Conservation (phyloP, 306 rosid genomes). For the Crataegus laevigata region DNA sequence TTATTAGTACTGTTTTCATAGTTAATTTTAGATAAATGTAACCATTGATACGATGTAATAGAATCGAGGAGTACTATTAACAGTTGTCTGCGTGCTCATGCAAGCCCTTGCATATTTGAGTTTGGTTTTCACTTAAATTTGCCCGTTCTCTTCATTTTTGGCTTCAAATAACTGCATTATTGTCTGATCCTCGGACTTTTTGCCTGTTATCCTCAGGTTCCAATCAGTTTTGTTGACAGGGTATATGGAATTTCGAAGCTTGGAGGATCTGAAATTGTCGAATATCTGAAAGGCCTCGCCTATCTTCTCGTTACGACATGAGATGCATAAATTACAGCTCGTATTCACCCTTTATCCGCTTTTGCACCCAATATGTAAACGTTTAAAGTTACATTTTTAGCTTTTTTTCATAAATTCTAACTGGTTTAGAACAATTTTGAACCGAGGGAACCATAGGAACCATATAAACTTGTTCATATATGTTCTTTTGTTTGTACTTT, state of each 20-base stretch:
- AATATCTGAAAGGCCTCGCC: constrained; percentile 80
- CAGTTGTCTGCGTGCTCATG: background rate
- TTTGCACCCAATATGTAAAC: background rate
- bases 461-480: too few species aligned
- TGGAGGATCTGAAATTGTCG: constrained; percentile 96
- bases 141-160: background rate
- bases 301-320: constrained; percentile 77
- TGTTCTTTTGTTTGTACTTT: too few species aligned
- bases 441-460: too few species aligned
- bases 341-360: background rate
- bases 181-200: background rate
- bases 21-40: too few species aligned
- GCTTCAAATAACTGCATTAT: background rate
- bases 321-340: background rate
- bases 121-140: background rate
- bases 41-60: too few species aligned
- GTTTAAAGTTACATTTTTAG: background rate
- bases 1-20: too few species aligned
- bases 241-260: constrained; percentile 92
- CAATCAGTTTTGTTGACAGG: constrained; percentile 94
- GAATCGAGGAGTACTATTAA: too few species aligned
- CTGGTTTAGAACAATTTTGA: background rate
- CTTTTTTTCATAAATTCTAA: background rate
- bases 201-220: constrained; percentile 55
- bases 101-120: background rate